Evolutionary conservation across 352 stramenopile species (phyloP).

Genomic region (Blastocystis hominis): DNA sequence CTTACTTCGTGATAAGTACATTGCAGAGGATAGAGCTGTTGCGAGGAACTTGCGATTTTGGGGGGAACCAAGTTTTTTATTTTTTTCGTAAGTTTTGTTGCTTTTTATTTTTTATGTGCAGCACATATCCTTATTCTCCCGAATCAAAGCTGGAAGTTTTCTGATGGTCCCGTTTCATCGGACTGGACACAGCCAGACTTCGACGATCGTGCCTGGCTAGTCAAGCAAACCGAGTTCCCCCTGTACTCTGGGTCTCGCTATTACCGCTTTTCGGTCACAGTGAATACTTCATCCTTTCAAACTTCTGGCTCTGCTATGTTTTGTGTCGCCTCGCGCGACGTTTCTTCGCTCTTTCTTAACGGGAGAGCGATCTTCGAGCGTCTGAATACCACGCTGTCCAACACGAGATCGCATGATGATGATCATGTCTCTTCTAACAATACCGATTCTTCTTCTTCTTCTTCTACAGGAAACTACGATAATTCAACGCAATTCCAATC

Average conservation of each 20-base stretch:
- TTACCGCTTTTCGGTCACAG: background rate
- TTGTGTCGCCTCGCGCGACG: background rate
- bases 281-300: background rate
- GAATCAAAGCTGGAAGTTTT: background rate
- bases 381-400: background rate
- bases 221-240: conserved; percentile 9
- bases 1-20: background rate
- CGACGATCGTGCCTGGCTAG: background rate
- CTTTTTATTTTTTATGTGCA: background rate
- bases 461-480: no score
- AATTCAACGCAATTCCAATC: background rate
- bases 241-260: background rate
- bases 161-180: background rate
- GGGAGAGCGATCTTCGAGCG: background rate
- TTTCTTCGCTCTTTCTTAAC: conserved; percentile 2
- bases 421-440: no score
- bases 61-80: background rate
- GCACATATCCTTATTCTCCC: background rate
- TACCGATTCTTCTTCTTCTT: background rate
- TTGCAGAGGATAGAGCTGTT: background rate
- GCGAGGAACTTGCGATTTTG: conserved; percentile 16
- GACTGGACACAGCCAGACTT: background rate
- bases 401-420: background rate
- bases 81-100: background rate
- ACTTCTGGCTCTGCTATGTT: background rate